Percentiles rank a stretch among this genome's conserved stretches.
phyloP scores from a whole-genome alignment of 108 stramenopile species.

The Cyclotella baltica region DNA sequence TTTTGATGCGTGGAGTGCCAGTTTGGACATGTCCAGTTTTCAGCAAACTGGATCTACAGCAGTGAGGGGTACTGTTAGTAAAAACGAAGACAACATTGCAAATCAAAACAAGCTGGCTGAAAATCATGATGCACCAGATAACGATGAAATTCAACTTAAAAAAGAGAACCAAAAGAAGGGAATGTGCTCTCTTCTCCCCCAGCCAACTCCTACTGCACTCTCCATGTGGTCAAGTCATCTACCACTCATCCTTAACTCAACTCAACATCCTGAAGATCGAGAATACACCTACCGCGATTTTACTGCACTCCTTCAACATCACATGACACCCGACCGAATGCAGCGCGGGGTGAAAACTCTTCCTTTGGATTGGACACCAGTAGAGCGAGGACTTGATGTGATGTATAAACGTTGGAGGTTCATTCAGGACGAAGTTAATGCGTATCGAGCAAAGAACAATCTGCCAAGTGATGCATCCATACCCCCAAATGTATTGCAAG shows the following conservation, averaged over 20 bases:
- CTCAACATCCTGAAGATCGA: conserved; percentile 28
- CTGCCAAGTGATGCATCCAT: background rate
- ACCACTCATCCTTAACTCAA: conserved; percentile 35
- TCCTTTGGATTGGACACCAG: conserved; percentile 50
- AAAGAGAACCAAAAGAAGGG: background rate
- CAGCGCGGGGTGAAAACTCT: conserved; percentile 49
- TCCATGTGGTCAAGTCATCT: conserved; percentile 46
- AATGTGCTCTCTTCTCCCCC: conserved; percentile 41
- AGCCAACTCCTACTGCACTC: conserved; percentile 43
- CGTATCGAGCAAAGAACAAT: conserved; percentile 11
- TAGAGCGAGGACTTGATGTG: conserved; percentile 32
- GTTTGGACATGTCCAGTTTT: background rate
- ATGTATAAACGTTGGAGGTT: conserved; percentile 32
- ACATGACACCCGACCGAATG: conserved; percentile 47
- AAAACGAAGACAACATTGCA: background rate
- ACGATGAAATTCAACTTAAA: background rate
- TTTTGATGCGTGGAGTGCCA: background rate
- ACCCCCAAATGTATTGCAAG: conserved; percentile 24
- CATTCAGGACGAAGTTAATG: conserved; percentile 23
- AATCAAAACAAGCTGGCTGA: background rate
- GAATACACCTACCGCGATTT: conserved; percentile 41
- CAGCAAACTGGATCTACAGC: background rate
- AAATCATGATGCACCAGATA: background rate
- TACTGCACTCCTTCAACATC: conserved; percentile 22
- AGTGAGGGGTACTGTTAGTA: background rate